Evolutionary conservation across 352 stramenopile species (phyloP).

Genomic region (Thalassiosira hispida): DNA sequence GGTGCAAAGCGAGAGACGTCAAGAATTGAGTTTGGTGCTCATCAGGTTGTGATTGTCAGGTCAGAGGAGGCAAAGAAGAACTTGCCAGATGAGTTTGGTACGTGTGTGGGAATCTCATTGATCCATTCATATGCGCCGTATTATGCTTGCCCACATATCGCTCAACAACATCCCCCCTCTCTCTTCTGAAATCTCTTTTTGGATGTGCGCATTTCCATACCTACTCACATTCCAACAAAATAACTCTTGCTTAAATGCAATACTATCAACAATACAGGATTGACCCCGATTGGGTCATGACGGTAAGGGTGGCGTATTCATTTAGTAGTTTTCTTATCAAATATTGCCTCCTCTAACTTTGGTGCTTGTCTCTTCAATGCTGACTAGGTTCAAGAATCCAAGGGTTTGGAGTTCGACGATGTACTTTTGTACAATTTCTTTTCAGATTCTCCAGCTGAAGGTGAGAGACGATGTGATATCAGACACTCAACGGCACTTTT

Average conservation of each 20-base stretch:
- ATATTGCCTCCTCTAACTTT: background rate
- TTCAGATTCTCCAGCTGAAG: slow-evolving; percentile 43
- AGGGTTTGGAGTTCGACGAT: slow-evolving; percentile 70
- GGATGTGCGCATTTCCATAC: too few species aligned
- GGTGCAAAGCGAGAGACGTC: slow-evolving; percentile 54
- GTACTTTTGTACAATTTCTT: slow-evolving; percentile 71
- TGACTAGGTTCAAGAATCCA: slow-evolving; percentile 42
- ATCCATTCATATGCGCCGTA: background rate
- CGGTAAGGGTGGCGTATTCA: slow-evolving; percentile 17
- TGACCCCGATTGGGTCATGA: slow-evolving; percentile 64
- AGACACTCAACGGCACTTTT: background rate
- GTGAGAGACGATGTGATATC: background rate
- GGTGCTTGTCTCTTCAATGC: background rate
- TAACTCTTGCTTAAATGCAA: too few species aligned
- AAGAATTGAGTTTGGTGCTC: slow-evolving; percentile 65
- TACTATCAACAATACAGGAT: too few species aligned
- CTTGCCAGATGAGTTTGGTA: slow-evolving; percentile 62
- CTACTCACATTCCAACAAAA: too few species aligned
- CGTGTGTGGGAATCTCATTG: background rate
- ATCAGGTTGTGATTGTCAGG: slow-evolving; percentile 71
- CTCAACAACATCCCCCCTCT: too few species aligned
- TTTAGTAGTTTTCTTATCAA: background rate
- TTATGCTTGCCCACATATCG: too few species aligned
- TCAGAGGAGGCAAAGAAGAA: slow-evolving; percentile 53
- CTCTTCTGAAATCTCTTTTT: too few species aligned